Evolutionary conservation across 2,329 filamentous ascomycete genomes (phyloP).

Genomic region (Drechmeria coniospora): DNA sequence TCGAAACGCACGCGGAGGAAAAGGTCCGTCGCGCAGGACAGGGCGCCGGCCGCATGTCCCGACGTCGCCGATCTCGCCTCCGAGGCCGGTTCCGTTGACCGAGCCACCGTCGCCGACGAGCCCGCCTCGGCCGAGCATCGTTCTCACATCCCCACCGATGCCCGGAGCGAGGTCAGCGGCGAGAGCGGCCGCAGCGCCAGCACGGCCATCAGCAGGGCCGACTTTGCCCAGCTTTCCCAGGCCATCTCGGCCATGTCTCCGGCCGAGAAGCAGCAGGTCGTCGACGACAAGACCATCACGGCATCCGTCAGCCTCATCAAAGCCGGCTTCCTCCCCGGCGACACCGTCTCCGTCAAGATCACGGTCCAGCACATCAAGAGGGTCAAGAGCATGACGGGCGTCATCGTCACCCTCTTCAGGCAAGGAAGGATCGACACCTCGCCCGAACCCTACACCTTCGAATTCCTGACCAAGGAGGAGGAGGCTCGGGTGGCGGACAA

Average conservation of each 20-base stretch:
- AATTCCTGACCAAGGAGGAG: constrained; percentile 45
- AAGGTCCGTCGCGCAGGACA: constrained; percentile 32
- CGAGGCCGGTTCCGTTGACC: constrained; percentile 23
- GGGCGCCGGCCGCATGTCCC: constrained; percentile 23
- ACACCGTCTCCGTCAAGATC: constrained; percentile 65
- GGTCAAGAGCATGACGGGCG: constrained; percentile 79
- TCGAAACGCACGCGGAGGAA: constrained; percentile 53
- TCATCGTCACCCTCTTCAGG: constrained; percentile 84
- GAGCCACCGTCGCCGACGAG: constrained; percentile 24
- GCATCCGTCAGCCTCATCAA: constrained; percentile 71
- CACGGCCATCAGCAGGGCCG: constrained; percentile 41
- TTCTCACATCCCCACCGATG: constrained; percentile 17
- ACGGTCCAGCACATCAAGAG: constrained; percentile 76
- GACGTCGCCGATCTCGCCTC: constrained; percentile 22
- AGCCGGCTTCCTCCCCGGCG: constrained; percentile 74
- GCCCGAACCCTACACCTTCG: constrained; percentile 35
- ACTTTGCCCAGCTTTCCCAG: constrained; percentile 22
- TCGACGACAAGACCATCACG: constrained; percentile 67
- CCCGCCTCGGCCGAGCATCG: too few relatives aligned
- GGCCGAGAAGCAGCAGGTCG: constrained; percentile 23
- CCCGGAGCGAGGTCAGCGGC: constrained; percentile 44
- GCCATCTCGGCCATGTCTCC: constrained; percentile 13
- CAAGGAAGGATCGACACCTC: constrained; percentile 79
- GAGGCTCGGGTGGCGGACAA: constrained; percentile 54
- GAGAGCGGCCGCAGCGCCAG: constrained; percentile 55